Evolutionary conservation across 495 filamentous ascomycete genomes (phyloP), one percentile per base, ranked within the genome.

Genomic region (Apodospora peruviana): DNA sequence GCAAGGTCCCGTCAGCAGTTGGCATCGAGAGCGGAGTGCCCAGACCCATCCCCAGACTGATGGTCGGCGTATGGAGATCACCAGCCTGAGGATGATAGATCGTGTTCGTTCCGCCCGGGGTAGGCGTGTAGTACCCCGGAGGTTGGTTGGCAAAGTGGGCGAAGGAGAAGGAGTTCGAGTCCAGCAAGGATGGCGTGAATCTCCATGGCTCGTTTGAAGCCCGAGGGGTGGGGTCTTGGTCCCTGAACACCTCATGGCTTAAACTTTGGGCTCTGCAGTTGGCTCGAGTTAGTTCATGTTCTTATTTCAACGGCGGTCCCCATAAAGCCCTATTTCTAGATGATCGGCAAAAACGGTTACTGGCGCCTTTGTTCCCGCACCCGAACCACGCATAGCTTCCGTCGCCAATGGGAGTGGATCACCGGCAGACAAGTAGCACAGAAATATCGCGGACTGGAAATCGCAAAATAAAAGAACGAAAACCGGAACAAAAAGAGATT

Each of bases 71-170:
- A 57, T 95, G 91, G 22, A 96, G 76, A 62, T 96, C 93, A 24
- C 91, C 88, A 20, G 89, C 86, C 63, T 90, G 86, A 48, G 74
- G 82, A 63, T 93, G 90, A 52, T 88, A 94, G 38, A 89, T 62
- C 2, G 86, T 83, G 56, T 87, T 90, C 38, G 85, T 82, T n/a
- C 86, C 88, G 24, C 85, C 86, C 2, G 90, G 88, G 1, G 88
- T 94, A 2, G 91, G 91, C 0, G 88, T 91, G 63, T 94, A 96
- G 65, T 94, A 90, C 18, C 85, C 85, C 20, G 85, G 81, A 34
- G 83, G 79, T 45, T 95, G 89, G 57, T 84, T 87, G 48, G 83
- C 84, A 52, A 93, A 86, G 37, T 74, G 72, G 45, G 81, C 70
- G 69, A 95, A 96, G 4, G 81, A 78, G 56, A 90, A 89, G 3